Base-by-base conservation (phyloP, 192 early-diverging fungal species). In the Coemansia sp. region DNA sequence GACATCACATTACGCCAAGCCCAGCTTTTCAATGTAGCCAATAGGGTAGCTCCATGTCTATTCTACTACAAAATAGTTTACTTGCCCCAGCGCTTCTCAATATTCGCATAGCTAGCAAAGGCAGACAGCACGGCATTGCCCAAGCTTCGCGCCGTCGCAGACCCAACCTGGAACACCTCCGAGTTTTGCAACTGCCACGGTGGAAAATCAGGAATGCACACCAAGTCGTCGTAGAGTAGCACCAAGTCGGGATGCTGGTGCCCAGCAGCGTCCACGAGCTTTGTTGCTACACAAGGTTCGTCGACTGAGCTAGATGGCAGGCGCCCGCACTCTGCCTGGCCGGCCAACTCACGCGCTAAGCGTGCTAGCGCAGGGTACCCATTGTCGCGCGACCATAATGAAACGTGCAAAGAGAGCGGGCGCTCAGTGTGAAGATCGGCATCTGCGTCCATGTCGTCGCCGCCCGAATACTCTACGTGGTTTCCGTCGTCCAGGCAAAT, bases 151-250 rank as follows among this genome's bases (percentile, higher is more conserved):
- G 52, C 68, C 20, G 57, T 63, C 2, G 53, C 29, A 12, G 74
- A 44, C 4, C 66, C 52, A 8, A 71, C 60, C 65, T 81, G 79
- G 49, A 73, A 72, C 61, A 81, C 71, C 74, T 81, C 79, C 7
- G 74, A 58, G 68, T 71, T 74, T 66, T 82, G 80, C 71, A 82
- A 46, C 69, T 82, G 74, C 80, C 80, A 82, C 38, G 80, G 80
- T 53, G 80, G 80, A 41, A 82, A 82, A 61, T 82, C 80, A 34
- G 74, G 71, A 18, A 82, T 57, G 65, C 75, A 76, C 5, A 75
- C 60, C 39, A 82, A 62, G 47, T 76, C 72, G 52, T 75, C 73
- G 53, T 69, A 72, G 12, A 81, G 68, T 13, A 81, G 64, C 58
- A 82, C 62, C 60, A 82, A 58, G 27, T 81, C 79, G 10, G 79